Conservation (phyloP, 371 early-diverging fungal genomes). For the Nematocida displodere region DNA sequence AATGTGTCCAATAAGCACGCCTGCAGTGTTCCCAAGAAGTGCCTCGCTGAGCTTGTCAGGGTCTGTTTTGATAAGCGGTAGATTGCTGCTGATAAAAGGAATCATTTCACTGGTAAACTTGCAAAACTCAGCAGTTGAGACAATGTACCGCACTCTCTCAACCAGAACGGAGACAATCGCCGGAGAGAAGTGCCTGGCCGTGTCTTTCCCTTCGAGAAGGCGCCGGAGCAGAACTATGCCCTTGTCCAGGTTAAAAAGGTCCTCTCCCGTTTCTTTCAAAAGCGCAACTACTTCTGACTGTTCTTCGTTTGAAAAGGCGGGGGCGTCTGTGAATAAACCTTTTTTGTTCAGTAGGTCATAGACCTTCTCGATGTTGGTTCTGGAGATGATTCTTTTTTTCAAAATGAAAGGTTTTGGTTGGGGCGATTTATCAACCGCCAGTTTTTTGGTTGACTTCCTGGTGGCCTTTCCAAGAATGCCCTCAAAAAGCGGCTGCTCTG, state of each 20-base stretch:
- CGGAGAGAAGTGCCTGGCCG: neutral
- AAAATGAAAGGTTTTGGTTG: neutral
- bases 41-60: neutral
- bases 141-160: slow-evolving; percentile 16
- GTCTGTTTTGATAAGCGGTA: neutral
- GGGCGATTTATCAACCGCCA: neutral
- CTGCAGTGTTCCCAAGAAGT: slow-evolving; percentile 14
- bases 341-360: slow-evolving; percentile 20
- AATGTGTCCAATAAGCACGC: slow-evolving; percentile 32
- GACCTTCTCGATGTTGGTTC: slow-evolving; percentile 42
- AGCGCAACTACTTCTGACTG: neutral
- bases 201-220: neutral
- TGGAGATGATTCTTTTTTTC: slow-evolving; percentile 29
- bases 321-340: neutral
- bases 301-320: neutral
- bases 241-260: slow-evolving; percentile 43
- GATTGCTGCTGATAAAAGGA: neutral
- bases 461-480: slow-evolving; percentile 35
- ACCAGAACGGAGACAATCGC: slow-evolving; percentile 1
- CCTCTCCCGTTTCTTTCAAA: slow-evolving; percentile 42
- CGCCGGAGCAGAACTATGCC: slow-evolving; percentile 10
- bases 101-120: slow-evolving; percentile 9
- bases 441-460: slow-evolving; percentile 32
- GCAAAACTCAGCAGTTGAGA: slow-evolving; percentile 20
- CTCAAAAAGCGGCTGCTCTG: slow-evolving; percentile 26